Percentiles rank a stretch among this genome's conserved stretches.
Conservation (phyloP, 352 stramenopile species). For the Globisporangium mamillatum region DNA sequence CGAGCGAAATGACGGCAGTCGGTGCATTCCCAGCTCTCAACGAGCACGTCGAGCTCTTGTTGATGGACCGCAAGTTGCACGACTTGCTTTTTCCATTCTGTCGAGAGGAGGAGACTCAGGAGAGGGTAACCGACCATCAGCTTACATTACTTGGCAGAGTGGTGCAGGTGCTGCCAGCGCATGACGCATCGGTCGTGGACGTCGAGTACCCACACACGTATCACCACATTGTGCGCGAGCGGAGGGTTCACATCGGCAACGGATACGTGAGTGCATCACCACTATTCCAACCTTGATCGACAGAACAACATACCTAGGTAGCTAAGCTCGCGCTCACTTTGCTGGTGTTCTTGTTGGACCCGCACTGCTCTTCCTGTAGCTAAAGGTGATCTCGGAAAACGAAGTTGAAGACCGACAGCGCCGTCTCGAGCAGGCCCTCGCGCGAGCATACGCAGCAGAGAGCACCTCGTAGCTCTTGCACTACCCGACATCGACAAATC, state of each 20-base stretch:
- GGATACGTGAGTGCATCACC: slow-evolving; percentile 38
- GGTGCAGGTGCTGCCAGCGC: slow-evolving; percentile 34
- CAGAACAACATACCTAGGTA: too few species aligned
- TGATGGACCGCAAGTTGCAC: slow-evolving; percentile 28
- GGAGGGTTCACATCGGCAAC: slow-evolving; percentile 45
- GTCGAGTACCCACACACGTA: slow-evolving; percentile 32
- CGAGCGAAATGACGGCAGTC: slow-evolving; percentile 27
- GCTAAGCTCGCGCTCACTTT: too few species aligned
- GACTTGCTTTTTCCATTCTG: slow-evolving; percentile 8
- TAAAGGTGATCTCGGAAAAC: slow-evolving; percentile 10
- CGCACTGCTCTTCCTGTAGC: not conserved
- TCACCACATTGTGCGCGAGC: slow-evolving; percentile 17
- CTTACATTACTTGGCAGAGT: slow-evolving; percentile 34
- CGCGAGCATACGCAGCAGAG: too few species aligned
- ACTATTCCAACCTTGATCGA: not conserved
- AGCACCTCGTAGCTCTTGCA: not conserved
- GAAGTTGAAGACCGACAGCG: slow-evolving; percentile 1
- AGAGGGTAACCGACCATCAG: not conserved
- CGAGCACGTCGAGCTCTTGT: slow-evolving; percentile 39
- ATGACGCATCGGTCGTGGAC: slow-evolving; percentile 50
- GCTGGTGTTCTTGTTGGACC: not conserved
- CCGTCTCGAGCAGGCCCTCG: not conserved
- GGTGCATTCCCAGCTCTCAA: slow-evolving; percentile 33
- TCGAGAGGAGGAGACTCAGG: not conserved
- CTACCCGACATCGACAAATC: too few species aligned